phyloP scores from a whole-genome alignment of 2,329 filamentous ascomycete species.

The Davidsoniella virescens region DNA sequence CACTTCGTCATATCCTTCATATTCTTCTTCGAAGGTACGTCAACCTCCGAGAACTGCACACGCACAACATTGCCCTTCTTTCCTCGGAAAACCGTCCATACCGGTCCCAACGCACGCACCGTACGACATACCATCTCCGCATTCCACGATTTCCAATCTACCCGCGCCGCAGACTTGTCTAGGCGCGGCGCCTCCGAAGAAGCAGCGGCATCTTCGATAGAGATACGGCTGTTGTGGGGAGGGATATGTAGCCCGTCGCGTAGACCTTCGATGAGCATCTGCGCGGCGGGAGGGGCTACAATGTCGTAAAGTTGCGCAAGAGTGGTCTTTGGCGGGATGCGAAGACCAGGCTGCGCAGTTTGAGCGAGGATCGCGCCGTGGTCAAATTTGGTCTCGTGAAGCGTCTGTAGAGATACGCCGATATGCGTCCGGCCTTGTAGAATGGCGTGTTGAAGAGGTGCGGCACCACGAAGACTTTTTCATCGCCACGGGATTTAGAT shows the following conservation, averaged over 20 bases:
- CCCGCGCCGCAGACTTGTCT: constrained; percentile 40
- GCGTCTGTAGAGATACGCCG: constrained; percentile 74
- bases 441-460: constrained; percentile 75
- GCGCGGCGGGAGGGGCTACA: constrained; percentile 48
- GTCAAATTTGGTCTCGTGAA: constrained; percentile 64
- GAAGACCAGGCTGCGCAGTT: constrained; percentile 41
- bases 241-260: constrained; percentile 46
- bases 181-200: constrained; percentile 53
- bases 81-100: constrained; percentile 38
- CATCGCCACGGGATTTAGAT: constrained; percentile 4
- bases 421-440: constrained; percentile 43
- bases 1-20: too few relatives aligned
- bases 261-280: constrained; percentile 54
- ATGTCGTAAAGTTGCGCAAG: constrained; percentile 25
- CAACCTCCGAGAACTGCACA: constrained; percentile 2
- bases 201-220: not conserved
- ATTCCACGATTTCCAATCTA: constrained; percentile 42
- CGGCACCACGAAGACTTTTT: constrained; percentile 59
- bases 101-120: constrained; percentile 41
- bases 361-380: constrained; percentile 61
- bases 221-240: constrained; percentile 23
- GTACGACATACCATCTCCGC: constrained; percentile 37
- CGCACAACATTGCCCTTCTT: not conserved
- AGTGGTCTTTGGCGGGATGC: constrained; percentile 28
- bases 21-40: too few relatives aligned